phyloP scores from a whole-genome alignment of 2,329 filamentous ascomycete genomes.

The Microsporum canis region DNA sequence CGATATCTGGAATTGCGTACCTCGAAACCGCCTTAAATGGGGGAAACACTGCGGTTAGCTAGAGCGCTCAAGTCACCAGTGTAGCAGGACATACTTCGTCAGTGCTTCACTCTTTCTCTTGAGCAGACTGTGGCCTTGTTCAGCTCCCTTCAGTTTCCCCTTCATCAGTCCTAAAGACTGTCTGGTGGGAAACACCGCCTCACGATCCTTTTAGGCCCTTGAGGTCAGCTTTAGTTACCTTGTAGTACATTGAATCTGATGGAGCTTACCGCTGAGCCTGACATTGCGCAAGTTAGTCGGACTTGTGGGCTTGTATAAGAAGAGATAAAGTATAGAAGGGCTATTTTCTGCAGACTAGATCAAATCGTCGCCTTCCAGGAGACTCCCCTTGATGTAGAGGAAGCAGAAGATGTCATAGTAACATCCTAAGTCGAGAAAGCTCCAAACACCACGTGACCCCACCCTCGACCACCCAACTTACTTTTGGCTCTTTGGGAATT shows the following conservation, averaged over 20 bases:
- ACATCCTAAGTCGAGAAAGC: not conserved
- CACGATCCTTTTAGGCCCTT: conserved; percentile 57
- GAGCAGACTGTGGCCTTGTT: conserved; percentile 82
- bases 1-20: conserved; percentile 36
- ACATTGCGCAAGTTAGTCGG: conserved; percentile 23
- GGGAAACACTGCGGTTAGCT: conserved; percentile 20
- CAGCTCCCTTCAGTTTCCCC: conserved; percentile 87
- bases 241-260: not conserved
- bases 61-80: not conserved
- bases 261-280: conserved; percentile 27
- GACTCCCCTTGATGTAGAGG: not conserved
- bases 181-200: conserved; percentile 93
- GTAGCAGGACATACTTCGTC: conserved; percentile 61
- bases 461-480: not conserved
- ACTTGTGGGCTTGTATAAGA: not conserved
- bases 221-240: conserved; percentile 13
- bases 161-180: conserved; percentile 97
- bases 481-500: not conserved
- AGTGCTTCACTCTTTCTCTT: conserved; percentile 97
- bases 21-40: conserved; percentile 67
- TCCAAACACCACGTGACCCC: not conserved
- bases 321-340: conserved; percentile 1
- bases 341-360: not conserved
- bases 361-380: not conserved
- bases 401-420: not conserved